Conservation (phyloP, 805 yeast genomes). For the Candida khao-thaluensis region DNA sequence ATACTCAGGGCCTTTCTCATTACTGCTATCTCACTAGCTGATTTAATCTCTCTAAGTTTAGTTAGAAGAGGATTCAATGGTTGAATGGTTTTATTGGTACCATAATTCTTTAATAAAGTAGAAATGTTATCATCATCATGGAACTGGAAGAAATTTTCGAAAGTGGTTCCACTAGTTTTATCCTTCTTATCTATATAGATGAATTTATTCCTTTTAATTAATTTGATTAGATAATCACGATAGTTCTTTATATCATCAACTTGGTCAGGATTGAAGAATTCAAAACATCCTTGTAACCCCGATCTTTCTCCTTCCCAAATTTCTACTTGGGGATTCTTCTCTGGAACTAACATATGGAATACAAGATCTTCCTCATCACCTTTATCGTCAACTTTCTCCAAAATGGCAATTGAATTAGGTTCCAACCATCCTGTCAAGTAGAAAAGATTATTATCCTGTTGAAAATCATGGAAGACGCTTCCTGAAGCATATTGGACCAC, state of each 20-base stretch:
- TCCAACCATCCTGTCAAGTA: conserved; percentile 92
- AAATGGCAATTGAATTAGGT: conserved; percentile 69
- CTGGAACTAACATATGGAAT: conserved; percentile 83
- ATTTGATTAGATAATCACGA: conserved; percentile 41
- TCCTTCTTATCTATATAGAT: conserved; percentile 52
- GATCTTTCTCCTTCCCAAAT: conserved; percentile 95
- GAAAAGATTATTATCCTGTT: conserved; percentile 85
- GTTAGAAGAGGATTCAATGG: conserved; percentile 46
- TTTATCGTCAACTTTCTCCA: conserved; percentile 59
- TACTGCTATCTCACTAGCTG: conserved; percentile 68
- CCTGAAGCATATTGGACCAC: conserved; percentile 80
- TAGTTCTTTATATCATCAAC: conserved; percentile 52
- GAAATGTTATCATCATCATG: conserved; percentile 9
- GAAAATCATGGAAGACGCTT: conserved; percentile 86
- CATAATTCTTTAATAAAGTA: conserved; percentile 11
- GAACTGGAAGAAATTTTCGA: conserved; percentile 5
- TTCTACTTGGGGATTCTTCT: conserved; percentile 72
- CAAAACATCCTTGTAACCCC: conserved; percentile 78
- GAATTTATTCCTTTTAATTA: conserved; percentile 48
- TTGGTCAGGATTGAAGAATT: conserved; percentile 84
- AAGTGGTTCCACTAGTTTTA: background rate
- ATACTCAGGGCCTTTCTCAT: conserved; percentile 83
- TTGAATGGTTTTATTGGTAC: conserved; percentile 33
- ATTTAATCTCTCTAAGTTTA: conserved; percentile 65
- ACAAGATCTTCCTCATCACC: conserved; percentile 48